Evolutionary conservation across 2,329 filamentous ascomycete species (phyloP), one percentile per base, ranked within the genome.

Genomic region (Ilyonectria mors-panacis): DNA sequence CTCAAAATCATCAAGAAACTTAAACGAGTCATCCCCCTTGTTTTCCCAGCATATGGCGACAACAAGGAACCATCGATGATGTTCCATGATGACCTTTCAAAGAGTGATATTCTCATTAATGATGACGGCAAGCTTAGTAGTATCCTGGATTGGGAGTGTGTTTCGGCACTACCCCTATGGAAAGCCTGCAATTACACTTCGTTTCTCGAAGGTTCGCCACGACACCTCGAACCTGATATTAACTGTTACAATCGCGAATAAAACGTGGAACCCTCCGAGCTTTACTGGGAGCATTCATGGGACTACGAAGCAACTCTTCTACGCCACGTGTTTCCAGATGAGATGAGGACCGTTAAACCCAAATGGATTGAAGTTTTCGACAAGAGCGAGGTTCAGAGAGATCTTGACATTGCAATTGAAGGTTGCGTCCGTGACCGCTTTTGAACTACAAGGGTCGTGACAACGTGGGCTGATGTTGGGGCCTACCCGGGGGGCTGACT

Each of bases 71-170:
- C 65, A 5, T 81, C 77, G 0, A 69, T 81, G 1, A 67, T 85
- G 7, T 81, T 71, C 48, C 81, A 75, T 13, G 67, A 81, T 4
- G 81, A 84, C 39, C 68, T 85, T 1, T 77, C 73, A 4, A 66
- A 72, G 12, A 68, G 75, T 12, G 85, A 85, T 56, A 81, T 85
- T 8, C 72, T 84, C 21, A 77, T 84, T 0, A 76, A 84, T 59
- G 66, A 78, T 0, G 17, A 70, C 1, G 80, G 79, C 0, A 68
- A 66, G 0, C 69, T 85, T 9, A 83, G 79, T 0, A 83, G 71
- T 1, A 61, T 85, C 0, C 47, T 84, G 1, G 81, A 85, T 66
- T 85, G 83, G 82, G 82, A 85, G 56, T 84, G 78, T 48, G 78
- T 83, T 0, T 83, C 80, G 0, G 73, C 79, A 0, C 47, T 84